Conservation (phyloP, 2,329 filamentous ascomycete genomes). For the Colletotrichum scovillei region DNA sequence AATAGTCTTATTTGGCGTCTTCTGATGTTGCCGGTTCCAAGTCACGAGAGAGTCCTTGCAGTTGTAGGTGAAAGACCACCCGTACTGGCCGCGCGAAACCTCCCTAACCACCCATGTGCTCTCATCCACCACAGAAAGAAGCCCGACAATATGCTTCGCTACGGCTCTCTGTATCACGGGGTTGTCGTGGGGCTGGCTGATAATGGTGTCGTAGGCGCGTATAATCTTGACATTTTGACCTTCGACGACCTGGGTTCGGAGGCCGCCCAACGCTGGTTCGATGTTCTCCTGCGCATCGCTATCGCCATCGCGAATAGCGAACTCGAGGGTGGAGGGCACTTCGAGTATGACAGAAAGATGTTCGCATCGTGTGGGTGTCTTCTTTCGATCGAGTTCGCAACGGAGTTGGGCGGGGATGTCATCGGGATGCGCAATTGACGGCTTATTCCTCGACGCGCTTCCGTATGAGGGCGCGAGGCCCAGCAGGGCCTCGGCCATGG, state of each 20-base stretch:
- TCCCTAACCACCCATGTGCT: conserved; percentile 61
- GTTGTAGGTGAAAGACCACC: conserved; percentile 65
- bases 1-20: conserved; percentile 50
- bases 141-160: conserved; percentile 58
- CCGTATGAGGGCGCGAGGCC: conserved; percentile 30
- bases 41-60: conserved; percentile 64
- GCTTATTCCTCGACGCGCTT: conserved; percentile 43
- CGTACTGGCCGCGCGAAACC: conserved; percentile 56
- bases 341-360: conserved; percentile 60
- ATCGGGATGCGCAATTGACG: conserved; percentile 51
- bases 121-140: conserved; percentile 57
- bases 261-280: conserved; percentile 49
- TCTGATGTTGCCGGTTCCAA: conserved; percentile 61
- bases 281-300: conserved; percentile 48
- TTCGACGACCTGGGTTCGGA: conserved; percentile 36
- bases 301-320: conserved; percentile 53
- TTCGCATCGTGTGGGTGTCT: conserved; percentile 60
- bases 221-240: conserved; percentile 51
- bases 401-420: conserved; percentile 61
- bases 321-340: conserved; percentile 55
- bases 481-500: conserved; percentile 44
- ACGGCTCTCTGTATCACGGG: conserved; percentile 61
- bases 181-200: conserved; percentile 61
- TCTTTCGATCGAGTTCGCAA: conserved; percentile 53
- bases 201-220: conserved; percentile 56